A percentile compares a stretch with the other conserved stretches of the same genome.
phyloP scores from a whole-genome alignment of 2,329 filamentous ascomycete genomes.

The Onygena corvina region DNA sequence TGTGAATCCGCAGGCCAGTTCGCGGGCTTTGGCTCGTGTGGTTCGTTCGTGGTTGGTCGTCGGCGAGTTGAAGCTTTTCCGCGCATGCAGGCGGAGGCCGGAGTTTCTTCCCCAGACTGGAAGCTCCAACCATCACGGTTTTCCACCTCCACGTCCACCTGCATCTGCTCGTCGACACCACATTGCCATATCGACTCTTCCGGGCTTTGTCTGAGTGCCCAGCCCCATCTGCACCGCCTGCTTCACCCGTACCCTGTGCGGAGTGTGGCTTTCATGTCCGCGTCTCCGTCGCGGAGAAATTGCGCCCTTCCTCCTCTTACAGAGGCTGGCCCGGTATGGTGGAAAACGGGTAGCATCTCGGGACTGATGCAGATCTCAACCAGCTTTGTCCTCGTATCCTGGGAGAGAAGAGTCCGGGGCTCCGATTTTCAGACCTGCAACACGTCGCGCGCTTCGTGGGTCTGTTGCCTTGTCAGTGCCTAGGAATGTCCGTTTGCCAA shows the following conservation, averaged over 20 bases:
- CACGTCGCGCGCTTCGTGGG: no score
- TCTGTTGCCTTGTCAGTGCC: no score
- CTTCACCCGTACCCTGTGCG: neutral
- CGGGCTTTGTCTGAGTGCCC: neutral
- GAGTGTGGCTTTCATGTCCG: no score
- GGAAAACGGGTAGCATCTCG: neutral
- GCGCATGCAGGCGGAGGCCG: neutral
- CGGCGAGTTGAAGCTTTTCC: neutral
- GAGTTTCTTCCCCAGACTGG: neutral
- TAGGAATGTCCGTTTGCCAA: no score
- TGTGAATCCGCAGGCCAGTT: no score
- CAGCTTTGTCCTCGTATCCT: neutral
- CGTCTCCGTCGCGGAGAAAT: neutral
- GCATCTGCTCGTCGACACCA: no score
- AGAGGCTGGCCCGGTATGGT: neutral
- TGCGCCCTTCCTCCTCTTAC: no score
- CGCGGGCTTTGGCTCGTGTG: no score
- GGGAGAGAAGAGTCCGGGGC: neutral
- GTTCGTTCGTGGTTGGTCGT: no score
- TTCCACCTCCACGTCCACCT: no score
- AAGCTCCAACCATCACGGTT: constrained; percentile 1
- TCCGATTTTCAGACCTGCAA: no score
- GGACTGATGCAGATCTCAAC: neutral
- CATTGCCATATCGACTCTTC: neutral
- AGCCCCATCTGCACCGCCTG: neutral